Evolutionary conservation across 345 rosid species (phyloP), one percentile per base, ranked within the genome.

Genomic region (Citrus cavaleriei): DNA sequence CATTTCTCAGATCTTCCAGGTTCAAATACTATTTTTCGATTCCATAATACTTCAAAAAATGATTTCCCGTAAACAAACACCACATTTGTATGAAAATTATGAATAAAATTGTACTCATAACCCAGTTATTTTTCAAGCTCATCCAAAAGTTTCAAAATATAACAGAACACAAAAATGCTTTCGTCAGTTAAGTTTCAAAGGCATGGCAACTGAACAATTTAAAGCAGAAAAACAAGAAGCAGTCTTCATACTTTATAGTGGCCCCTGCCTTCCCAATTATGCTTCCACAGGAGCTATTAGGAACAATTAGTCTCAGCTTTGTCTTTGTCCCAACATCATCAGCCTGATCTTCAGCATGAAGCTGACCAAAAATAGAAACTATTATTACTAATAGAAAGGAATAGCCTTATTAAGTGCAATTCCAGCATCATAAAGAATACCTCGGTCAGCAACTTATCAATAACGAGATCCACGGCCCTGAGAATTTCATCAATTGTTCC

Each of bases 181-280:
- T 66, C n/a, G 2, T 67, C 55, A 59, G 58, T 42, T 27, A 57
- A 32, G n/a, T 46, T 73, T 63, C 70, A 72, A 64, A 79, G 57
- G 32, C 38, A 70, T 18, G 10, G 75, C 57, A 78, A 74, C 59
- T 60, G 70, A 64, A 65, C 9, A 67, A 32, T 61, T 64, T 8
- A 59, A 54, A 57, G 37, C 62, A 77, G 74, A 85, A 71, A 57
- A 32, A 68, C 73, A 78, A 46, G 57, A 46, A 77, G 64, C 60
- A 79, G 60, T 60, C 21, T 42, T 63, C 93, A 78, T 90, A 97
- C 99, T 94, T 97, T 86, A 97, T 97, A 40, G 91, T 94, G 80
- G 96, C 87, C 64, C 99, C 98, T 88, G 97, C 99, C 87, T 94
- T 97, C 75, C 99, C 99, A 84, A 97, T 97, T 77, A 97, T 97